A percentile compares a stretch with the other conserved stretches of the same genome.
These are phyloP conservation scores for Wilhelminamyces savonicus DNA, from an alignment of 805 yeast species.

Conservation along the genomic window DNA sequence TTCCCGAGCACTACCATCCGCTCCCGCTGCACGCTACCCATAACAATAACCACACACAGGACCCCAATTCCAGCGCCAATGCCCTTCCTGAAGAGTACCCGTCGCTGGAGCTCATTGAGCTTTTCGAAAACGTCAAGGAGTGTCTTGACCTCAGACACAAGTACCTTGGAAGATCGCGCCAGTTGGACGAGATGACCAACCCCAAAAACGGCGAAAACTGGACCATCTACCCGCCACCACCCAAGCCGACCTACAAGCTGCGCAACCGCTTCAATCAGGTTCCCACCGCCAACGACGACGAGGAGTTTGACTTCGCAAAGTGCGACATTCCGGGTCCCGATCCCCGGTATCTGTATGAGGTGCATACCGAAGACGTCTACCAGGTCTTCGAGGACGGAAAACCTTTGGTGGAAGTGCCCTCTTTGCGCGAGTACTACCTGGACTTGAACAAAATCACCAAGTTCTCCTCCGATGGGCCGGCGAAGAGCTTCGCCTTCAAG, in stretches of 20 bases:
- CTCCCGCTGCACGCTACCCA: conserved; percentile 12
- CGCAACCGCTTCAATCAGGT: conserved; percentile 45
- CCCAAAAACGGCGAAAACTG: conserved; percentile 76
- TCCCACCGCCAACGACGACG: conserved; percentile 21
- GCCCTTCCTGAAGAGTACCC: conserved; percentile 48
- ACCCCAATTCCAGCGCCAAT: conserved; percentile 4
- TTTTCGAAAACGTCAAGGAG: conserved; percentile 53
- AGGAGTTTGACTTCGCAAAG: conserved; percentile 53
- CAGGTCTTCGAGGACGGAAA: conserved; percentile 46
- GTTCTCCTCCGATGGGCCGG: conserved; percentile 89
- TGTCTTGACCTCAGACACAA: conserved; percentile 73
- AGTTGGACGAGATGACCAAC: conserved; percentile 59
- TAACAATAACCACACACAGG: conserved; percentile 10
- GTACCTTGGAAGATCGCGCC: conserved; percentile 67
- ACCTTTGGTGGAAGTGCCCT: conserved; percentile 60
- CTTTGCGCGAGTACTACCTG: conserved; percentile 74
- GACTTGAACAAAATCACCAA: conserved; percentile 72
- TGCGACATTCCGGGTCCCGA: conserved; percentile 50
- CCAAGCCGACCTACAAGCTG: conserved; percentile 76
- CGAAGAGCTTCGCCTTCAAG: conserved; percentile 92
- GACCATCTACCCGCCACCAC: conserved; percentile 89
- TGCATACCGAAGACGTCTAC: conserved; percentile 63
- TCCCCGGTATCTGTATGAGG: conserved; percentile 31
- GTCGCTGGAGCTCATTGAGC: conserved; percentile 59
- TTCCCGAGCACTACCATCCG: conserved; percentile 12